A percentile compares a stretch with the other conserved stretches of the same genome.
phyloP scores from a whole-genome alignment of 768 basidiomycete genomes.

The Austroboletus festivus region DNA sequence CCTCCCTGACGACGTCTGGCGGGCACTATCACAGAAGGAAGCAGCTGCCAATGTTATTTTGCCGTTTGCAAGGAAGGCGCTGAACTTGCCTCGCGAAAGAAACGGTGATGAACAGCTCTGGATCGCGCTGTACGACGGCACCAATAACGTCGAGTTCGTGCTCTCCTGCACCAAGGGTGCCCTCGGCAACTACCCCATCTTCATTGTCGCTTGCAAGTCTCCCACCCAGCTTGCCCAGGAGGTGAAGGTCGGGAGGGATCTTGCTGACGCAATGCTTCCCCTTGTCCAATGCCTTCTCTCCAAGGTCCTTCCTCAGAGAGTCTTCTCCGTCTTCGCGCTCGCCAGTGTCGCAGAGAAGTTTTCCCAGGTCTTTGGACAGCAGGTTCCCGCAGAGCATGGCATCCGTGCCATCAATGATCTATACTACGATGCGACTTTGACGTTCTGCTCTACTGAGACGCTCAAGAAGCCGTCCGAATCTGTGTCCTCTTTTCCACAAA shows the following conservation, averaged over 20 bases:
- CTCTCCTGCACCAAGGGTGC: slow-evolving; percentile 54
- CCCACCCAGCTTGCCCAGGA: background rate
- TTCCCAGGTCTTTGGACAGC: slow-evolving; percentile 43
- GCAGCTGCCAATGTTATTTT: slow-evolving; percentile 39
- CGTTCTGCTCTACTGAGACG: slow-evolving; percentile 49
- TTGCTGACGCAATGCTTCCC: background rate
- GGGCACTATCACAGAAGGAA: slow-evolving; percentile 27
- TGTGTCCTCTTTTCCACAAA: background rate
- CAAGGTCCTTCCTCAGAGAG: slow-evolving; percentile 37
- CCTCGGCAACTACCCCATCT: slow-evolving; percentile 61
- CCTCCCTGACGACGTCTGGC: slow-evolving; percentile 29
- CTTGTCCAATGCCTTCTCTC: slow-evolving; percentile 2
- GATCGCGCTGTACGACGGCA: slow-evolving; percentile 27
- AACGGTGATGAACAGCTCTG: slow-evolving; percentile 17
- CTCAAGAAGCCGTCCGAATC: slow-evolving; percentile 19
- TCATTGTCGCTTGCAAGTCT: background rate
- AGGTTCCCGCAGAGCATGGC: background rate
- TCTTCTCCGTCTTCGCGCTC: slow-evolving; percentile 67
- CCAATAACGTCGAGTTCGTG: slow-evolving; percentile 36
- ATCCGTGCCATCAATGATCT: slow-evolving; percentile 34
- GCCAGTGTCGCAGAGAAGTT: slow-evolving; percentile 46
- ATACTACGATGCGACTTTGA: slow-evolving; percentile 63
- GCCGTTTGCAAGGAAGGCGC: slow-evolving; percentile 36
- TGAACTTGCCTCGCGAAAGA: too few relatives aligned
- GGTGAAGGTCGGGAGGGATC: background rate